A percentile compares a stretch with the other conserved stretches of the same genome.
Conservation (phyloP, 2,329 filamentous ascomycete genomes). For the Talaromyces atroroseus region DNA sequence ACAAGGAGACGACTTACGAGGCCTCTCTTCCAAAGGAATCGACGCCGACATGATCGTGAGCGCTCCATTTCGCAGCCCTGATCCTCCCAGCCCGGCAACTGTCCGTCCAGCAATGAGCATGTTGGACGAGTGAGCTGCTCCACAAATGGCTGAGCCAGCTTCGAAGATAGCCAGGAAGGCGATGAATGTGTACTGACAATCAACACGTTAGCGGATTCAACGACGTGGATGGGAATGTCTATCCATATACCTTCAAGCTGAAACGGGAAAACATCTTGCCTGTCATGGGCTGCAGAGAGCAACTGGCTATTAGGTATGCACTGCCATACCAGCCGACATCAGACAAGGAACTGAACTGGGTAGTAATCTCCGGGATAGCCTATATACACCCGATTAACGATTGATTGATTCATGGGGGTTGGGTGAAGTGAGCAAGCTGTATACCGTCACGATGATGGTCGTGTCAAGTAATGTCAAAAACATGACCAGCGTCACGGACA, state of each 20-base stretch:
- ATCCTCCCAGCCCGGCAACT: constrained; percentile 18
- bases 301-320: constrained; percentile 41
- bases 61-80: constrained; percentile 17
- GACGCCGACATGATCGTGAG: constrained; percentile 15
- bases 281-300: constrained; percentile 48
- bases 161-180: constrained; percentile 21
- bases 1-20: constrained; percentile 6
- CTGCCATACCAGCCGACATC: constrained; percentile 35
- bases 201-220: not conserved
- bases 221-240: constrained; percentile 14
- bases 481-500: constrained; percentile 37
- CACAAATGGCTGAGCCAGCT: constrained; percentile 22
- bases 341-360: constrained; percentile 28
- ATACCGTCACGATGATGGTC: constrained; percentile 50
- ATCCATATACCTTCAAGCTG: not conserved
- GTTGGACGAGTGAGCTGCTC: constrained; percentile 18
- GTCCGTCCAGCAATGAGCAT: constrained; percentile 20
- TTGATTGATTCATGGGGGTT: too few relatives aligned
- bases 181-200: constrained; percentile 22
- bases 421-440: too few relatives aligned
- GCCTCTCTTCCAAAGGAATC: constrained; percentile 14
- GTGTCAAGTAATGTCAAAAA: constrained; percentile 50
- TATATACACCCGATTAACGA: too few relatives aligned
- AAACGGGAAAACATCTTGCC: constrained; percentile 49
- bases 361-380: constrained; percentile 36